Base-by-base conservation (phyloP, 2,329 filamentous ascomycete genomes). In the Penicillium sp. region DNA sequence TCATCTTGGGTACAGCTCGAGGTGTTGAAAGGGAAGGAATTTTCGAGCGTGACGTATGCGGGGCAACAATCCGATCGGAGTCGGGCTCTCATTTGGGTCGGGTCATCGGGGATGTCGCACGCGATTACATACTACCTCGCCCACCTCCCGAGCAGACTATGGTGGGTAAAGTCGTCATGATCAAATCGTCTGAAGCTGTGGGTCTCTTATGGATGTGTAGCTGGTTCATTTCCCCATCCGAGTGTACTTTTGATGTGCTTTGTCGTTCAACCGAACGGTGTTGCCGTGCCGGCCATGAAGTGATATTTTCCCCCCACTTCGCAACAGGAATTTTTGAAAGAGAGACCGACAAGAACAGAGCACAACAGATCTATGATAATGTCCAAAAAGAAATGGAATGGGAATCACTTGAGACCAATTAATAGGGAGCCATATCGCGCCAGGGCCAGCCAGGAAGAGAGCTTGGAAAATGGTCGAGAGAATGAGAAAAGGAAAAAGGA, bases 1-100 rank as follows among this genome's bases (percentile, higher is more conserved):
- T 81, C 78, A 81, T 81, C 47, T 57, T 68, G 51, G 45, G 35
- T 34, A 18, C 18, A 18, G 45, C 42, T 41, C 42, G 48, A 43
- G 48, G 51, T 55, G 54, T 46, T 39, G 50, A 52, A 47, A 42
- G 48, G 48, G 29, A 50, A 48, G 53, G 47, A 56, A 50, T 54
- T 58, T 58, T 61, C 52, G 54, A 54, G 53, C 60, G 63, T 67
- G 65, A 67, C 65, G 66, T 67, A 67, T 68, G 65, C 66, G 66
- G 64, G 65, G 66, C 63, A 59, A 50, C 46, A 45, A 53, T 46
- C 47, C 42, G 51, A 43, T 49, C 49, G 54, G 51, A 52, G 47
- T 47, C 51, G 54, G 54, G 39, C 43, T 54, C 49, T 46, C 27
- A 48, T 52, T 42, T 48, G 32, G 51, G 53, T 42, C 29, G 11